Conservation (phyloP, 257 asterid genomes). For the Thymus quinquecostatus region DNA sequence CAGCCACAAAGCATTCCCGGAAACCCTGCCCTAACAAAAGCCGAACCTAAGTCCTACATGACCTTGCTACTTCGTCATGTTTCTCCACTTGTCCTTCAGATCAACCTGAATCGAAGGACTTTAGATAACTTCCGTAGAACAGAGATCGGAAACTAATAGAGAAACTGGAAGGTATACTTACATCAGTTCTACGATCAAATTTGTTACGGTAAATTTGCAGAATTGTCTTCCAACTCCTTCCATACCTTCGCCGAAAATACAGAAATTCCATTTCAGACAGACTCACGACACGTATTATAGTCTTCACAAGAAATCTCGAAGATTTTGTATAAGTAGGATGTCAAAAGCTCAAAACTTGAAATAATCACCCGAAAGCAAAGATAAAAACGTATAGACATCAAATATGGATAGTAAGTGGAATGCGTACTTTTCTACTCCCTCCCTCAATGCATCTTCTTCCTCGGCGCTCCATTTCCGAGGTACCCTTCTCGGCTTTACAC, state of each 20-base stretch:
- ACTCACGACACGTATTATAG: neutral
- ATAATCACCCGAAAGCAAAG: neutral
- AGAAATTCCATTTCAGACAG: neutral
- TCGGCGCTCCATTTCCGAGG: conserved; percentile 56
- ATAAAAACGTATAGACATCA: no score
- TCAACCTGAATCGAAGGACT: conserved; percentile 56
- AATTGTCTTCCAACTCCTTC: conserved; percentile 72
- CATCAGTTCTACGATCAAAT: conserved; percentile 82
- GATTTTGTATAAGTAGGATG: neutral
- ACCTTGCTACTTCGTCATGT: conserved; percentile 50
- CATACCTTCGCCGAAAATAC: conserved; percentile 50
- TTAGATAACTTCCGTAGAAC: conserved; percentile 1
- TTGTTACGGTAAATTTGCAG: conserved; percentile 38
- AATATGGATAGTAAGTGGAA: neutral
- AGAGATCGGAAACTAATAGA: conserved; percentile 23
- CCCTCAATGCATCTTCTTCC: conserved; percentile 84
- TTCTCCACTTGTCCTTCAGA: conserved; percentile 98
- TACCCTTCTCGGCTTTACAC: conserved; percentile 55
- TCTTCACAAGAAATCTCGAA: neutral
- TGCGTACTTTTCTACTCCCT: conserved; percentile 68
- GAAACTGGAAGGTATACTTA: conserved; percentile 33
- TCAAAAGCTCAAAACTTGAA: neutral
- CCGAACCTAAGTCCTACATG: neutral
- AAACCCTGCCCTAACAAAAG: neutral
- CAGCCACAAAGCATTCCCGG: neutral